phyloP scores from a whole-genome alignment of 2,329 filamentous ascomycete species.

The Beauveria bassiana region DNA sequence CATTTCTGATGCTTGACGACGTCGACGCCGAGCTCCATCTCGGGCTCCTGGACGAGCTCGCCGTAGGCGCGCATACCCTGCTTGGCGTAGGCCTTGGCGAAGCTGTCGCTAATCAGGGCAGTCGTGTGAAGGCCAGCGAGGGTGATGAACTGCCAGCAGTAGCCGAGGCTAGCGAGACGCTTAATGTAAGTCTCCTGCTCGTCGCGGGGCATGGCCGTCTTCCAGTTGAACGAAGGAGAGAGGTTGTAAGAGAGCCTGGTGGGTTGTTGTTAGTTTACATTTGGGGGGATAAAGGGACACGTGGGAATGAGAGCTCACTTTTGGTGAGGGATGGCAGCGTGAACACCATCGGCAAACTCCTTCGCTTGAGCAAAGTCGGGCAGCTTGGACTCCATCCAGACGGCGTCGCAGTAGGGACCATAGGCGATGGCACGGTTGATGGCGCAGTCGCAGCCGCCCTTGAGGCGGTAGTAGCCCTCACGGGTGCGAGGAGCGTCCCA shows the following conservation, averaged over 20 bases:
- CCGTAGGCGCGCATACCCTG: slow-evolving; percentile 94
- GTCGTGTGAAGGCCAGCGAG: slow-evolving; percentile 93
- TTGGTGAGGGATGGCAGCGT: slow-evolving; percentile 90
- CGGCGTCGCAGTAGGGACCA: slow-evolving; percentile 86
- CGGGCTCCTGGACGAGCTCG: slow-evolving; percentile 94
- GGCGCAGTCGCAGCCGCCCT: slow-evolving; percentile 85
- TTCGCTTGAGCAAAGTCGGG: slow-evolving; percentile 86
- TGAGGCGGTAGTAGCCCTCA: slow-evolving; percentile 90
- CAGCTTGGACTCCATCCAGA: slow-evolving; percentile 99
- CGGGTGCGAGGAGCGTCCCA: slow-evolving; percentile 91
- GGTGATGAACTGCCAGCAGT: slow-evolving; percentile 99
- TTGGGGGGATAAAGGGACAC: background rate
- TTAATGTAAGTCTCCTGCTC: slow-evolving; percentile 98
- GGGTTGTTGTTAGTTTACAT: slow-evolving; percentile 12
- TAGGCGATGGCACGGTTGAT: slow-evolving; percentile 87
- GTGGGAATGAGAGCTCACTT: slow-evolving; percentile 54
- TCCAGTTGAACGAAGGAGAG: slow-evolving; percentile 99
- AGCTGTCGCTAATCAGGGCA: slow-evolving; percentile 83
- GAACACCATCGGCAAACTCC: slow-evolving; percentile 89
- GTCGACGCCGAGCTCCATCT: slow-evolving; percentile 84
- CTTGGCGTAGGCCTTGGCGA: slow-evolving; percentile 72
- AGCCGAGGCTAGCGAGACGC: slow-evolving; percentile 77
- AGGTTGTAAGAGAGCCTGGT: slow-evolving; percentile 85
- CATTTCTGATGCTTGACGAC: slow-evolving; percentile 99
- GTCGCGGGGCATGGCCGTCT: slow-evolving; percentile 77